Evolutionary conservation across 1,139 yeast genomes (phyloP).

Genomic region (Zygoascus sp.): DNA sequence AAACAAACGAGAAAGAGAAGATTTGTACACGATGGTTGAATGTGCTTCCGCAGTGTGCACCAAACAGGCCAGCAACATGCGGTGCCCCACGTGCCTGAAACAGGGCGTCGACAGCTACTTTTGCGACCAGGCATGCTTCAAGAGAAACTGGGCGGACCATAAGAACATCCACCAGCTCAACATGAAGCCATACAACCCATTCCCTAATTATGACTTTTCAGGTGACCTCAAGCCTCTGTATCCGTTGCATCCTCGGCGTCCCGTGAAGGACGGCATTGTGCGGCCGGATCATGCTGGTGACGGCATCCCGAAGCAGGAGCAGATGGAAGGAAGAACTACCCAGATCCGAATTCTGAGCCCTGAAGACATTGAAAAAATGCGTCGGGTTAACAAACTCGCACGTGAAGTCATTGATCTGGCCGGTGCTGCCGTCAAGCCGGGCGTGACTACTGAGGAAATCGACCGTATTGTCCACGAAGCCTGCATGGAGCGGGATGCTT

Average conservation of each 20-base stretch:
- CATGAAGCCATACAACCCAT: constrained; percentile 65
- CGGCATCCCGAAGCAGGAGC: constrained; percentile 79
- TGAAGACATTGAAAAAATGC: constrained; percentile 68
- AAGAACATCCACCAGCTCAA: constrained; percentile 45
- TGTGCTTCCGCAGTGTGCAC: constrained; percentile 65
- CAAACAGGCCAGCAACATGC: constrained; percentile 69
- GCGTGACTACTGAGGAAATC: constrained; percentile 89
- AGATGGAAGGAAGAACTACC: constrained; percentile 63
- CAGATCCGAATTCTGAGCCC: constrained; percentile 58
- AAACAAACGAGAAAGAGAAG: too few species aligned
- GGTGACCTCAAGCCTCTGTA: constrained; percentile 76
- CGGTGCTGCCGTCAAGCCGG: constrained; percentile 78
- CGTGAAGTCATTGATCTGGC: constrained; percentile 85
- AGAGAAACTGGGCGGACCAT: constrained; percentile 62
- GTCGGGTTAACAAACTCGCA: constrained; percentile 69
- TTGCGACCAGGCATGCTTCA: constrained; percentile 84
- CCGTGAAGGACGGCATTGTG: constrained; percentile 65
- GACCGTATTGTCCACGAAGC: constrained; percentile 85
- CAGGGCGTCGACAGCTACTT: constrained; percentile 57
- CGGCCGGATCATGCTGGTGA: constrained; percentile 80
- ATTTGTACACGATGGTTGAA: too few species aligned
- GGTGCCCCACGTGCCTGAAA: constrained; percentile 91
- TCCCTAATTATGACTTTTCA: constrained; percentile 68
- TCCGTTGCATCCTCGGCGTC: constrained; percentile 70
- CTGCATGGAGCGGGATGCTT: constrained; percentile 81